Conservation (phyloP, 2,329 filamentous ascomycete genomes). For the Chaetomiaceae sp. region DNA sequence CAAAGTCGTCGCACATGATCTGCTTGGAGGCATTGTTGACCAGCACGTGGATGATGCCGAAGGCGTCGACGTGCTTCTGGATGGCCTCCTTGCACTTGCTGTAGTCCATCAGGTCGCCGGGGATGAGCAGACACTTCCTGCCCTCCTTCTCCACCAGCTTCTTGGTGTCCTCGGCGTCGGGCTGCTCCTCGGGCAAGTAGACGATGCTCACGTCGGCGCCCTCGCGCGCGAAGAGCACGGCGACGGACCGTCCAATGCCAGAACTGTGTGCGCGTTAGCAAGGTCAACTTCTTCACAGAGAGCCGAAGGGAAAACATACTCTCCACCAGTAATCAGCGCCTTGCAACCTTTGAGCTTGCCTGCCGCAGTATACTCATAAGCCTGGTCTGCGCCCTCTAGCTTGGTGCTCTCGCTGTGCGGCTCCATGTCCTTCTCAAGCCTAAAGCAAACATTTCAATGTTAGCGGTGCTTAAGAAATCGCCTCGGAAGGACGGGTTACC, state of each 20-base stretch:
- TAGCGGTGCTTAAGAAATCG: too few relatives aligned
- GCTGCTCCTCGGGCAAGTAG: slow-evolving; percentile 49
- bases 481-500: slow-evolving; percentile 13
- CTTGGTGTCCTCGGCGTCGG: slow-evolving; percentile 50
- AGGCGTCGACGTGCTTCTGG: slow-evolving; percentile 46
- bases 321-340: slow-evolving; percentile 50
- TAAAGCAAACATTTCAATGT: too few relatives aligned
- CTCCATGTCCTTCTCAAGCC: slow-evolving; percentile 33
- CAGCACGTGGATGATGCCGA: slow-evolving; percentile 42
- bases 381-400: slow-evolving; percentile 33
- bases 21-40: slow-evolving; percentile 57
- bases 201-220: slow-evolving; percentile 51
- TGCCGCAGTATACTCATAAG: slow-evolving; percentile 37
- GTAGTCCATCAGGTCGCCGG: slow-evolving; percentile 44
- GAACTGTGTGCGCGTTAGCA: slow-evolving; percentile 37
- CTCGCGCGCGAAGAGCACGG: slow-evolving; percentile 51
- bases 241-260: slow-evolving; percentile 49
- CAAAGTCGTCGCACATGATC: slow-evolving; percentile 45
- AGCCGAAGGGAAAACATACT: slow-evolving; percentile 35
- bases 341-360: slow-evolving; percentile 45
- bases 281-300: not conserved
- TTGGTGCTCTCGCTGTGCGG: slow-evolving; percentile 36
- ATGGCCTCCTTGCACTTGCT: slow-evolving; percentile 45
- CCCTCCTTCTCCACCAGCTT: slow-evolving; percentile 46
- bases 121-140: slow-evolving; percentile 40